A percentile compares a stretch with the other conserved stretches of the same genome.
phyloP scores from a whole-genome alignment of 257 asterid species.

The Scutellaria baicalensis region DNA sequence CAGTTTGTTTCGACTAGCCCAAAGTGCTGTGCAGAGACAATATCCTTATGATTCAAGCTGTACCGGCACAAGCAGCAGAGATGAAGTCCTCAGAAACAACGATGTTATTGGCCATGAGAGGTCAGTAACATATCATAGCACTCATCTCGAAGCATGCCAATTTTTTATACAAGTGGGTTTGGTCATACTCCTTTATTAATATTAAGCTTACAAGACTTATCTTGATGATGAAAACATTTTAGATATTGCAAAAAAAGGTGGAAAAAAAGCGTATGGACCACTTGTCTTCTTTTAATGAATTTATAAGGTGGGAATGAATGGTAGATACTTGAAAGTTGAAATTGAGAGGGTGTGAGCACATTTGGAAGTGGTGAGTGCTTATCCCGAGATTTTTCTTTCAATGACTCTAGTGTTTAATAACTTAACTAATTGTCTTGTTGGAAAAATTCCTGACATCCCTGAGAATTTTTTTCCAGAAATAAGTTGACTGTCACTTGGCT shows the following conservation, averaged over 20 bases:
- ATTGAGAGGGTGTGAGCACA: background rate
- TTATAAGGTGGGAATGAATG: background rate
- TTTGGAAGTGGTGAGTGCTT: background rate
- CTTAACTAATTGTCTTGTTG: too few species aligned
- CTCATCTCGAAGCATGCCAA: background rate
- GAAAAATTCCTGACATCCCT: background rate
- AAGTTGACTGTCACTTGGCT: background rate
- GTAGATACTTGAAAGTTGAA: constrained; percentile 2
- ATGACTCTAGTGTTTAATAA: too few species aligned
- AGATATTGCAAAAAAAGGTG: background rate
- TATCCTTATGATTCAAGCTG: constrained; percentile 41
- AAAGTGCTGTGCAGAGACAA: constrained; percentile 68
- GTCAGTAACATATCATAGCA: constrained; percentile 31
- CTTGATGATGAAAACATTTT: background rate
- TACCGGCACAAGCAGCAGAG: constrained; percentile 37
- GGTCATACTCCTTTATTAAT: background rate
- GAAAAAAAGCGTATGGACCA: background rate
- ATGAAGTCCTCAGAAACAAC: constrained; percentile 29
- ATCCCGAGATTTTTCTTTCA: background rate
- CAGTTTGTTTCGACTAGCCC: constrained; percentile 83
- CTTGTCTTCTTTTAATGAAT: background rate
- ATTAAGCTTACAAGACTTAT: background rate
- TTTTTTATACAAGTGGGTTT: background rate
- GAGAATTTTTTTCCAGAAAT: too few species aligned
- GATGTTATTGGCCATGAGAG: constrained; percentile 46